Conservation (phyloP, 1,139 yeast genomes). For the Hemisphaericaspora lyxosophila region DNA sequence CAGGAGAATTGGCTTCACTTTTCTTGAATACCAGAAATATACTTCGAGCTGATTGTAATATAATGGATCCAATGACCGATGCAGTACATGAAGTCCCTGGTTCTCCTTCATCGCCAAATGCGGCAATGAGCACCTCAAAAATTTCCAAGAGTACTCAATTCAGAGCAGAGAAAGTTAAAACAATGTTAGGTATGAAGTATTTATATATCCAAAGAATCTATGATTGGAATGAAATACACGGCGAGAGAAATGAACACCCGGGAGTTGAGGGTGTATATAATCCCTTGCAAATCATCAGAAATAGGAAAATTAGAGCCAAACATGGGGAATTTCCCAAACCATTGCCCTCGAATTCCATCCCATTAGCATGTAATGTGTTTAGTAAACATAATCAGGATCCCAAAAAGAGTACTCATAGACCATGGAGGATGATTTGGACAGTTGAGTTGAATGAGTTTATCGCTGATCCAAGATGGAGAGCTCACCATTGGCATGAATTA, state of each 20-base stretch:
- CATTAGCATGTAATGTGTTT: slow-evolving; percentile 57
- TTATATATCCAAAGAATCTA: slow-evolving; percentile 43
- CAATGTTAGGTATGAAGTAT: slow-evolving; percentile 53
- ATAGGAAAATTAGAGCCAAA: slow-evolving; percentile 55
- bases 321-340: slow-evolving; percentile 42
- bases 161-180: slow-evolving; percentile 54
- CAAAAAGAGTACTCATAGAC: slow-evolving; percentile 19
- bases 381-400: slow-evolving; percentile 33
- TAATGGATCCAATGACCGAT: slow-evolving; percentile 33
- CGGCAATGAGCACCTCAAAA: slow-evolving; percentile 6
- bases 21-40: slow-evolving; percentile 44
- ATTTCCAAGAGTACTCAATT: slow-evolving; percentile 41
- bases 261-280: slow-evolving; percentile 71
- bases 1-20: slow-evolving; percentile 42
- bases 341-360: slow-evolving; percentile 34
- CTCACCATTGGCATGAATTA: slow-evolving; percentile 63
- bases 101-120: slow-evolving; percentile 7
- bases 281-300: slow-evolving; percentile 77
- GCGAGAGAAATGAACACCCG: slow-evolving; percentile 25
- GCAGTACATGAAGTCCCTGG: slow-evolving; percentile 7
- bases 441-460: slow-evolving; percentile 63
- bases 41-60: slow-evolving; percentile 42
- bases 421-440: slow-evolving; percentile 58
- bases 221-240: slow-evolving; percentile 19
- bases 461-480: slow-evolving; percentile 66